These are phyloP conservation scores for Fusarium fujikuroi DNA, from an alignment of 2,329 filamentous ascomycete species.

Conservation along the genomic window DNA sequence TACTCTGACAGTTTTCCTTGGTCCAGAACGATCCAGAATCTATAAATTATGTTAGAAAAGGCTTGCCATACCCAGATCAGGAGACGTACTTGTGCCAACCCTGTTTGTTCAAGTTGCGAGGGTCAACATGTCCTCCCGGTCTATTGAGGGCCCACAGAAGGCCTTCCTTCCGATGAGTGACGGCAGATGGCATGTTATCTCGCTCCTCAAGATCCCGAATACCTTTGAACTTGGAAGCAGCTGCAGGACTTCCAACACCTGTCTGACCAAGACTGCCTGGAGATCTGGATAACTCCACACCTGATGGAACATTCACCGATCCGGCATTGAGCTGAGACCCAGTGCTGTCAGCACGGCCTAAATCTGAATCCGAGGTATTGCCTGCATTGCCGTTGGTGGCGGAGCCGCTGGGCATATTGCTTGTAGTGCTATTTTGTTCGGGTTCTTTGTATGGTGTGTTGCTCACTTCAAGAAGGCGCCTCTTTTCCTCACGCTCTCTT, in stretches of 20 bases:
- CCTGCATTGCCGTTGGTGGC: slow-evolving; percentile 58
- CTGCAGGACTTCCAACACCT: slow-evolving; percentile 61
- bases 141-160: slow-evolving; percentile 93
- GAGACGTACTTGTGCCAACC: slow-evolving; percentile 94
- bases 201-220: slow-evolving; percentile 93
- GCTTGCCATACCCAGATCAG: not conserved
- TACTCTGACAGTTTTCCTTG: slow-evolving; percentile 98
- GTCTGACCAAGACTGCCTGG: slow-evolving; percentile 64
- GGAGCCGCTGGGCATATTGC: slow-evolving; percentile 45
- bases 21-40: slow-evolving; percentile 98
- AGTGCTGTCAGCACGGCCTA: slow-evolving; percentile 79
- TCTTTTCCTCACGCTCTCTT: slow-evolving; percentile 95
- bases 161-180: slow-evolving; percentile 85
- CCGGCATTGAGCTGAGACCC: slow-evolving; percentile 70
- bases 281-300: slow-evolving; percentile 64
- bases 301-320: slow-evolving; percentile 43
- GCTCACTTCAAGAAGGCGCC: slow-evolving; percentile 88
- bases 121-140: slow-evolving; percentile 93
- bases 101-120: slow-evolving; percentile 94
- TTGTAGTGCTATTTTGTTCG: slow-evolving; percentile 63
- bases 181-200: slow-evolving; percentile 64
- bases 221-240: slow-evolving; percentile 80
- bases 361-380: slow-evolving; percentile 72
- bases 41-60: slow-evolving; percentile 51
- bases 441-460: slow-evolving; percentile 78